Evolutionary conservation across 805 yeast species (phyloP), one percentile per base, ranked within the genome.

Genomic region (Saturnispora saitoi): DNA sequence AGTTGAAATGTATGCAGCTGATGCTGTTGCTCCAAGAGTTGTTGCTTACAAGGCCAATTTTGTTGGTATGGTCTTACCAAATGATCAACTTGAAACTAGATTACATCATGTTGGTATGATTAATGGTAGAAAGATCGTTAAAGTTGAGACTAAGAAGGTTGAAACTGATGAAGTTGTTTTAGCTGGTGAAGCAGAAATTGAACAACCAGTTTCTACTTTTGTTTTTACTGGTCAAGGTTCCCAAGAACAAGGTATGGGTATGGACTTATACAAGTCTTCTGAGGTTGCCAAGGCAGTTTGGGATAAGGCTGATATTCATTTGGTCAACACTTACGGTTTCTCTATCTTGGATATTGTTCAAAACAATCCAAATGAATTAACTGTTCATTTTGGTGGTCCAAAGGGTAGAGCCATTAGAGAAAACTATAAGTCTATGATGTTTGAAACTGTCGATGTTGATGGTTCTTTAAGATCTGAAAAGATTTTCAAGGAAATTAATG

Each of bases 161-260:
- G 88, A 83, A 60, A 83, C 91, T 51, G 90, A 80, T 50, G 78
- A 77, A 52, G 69, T 76, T 36, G 99, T 93, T 19, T 75, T 93
- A 59, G 67, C 76, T 47, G 99, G 98, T 71, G 95, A 88, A 73
- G 99, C 99, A 49, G 99, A 93, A 73, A 90, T 95, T 62, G 98
- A 93, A 60, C 99, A 93, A 73, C 99, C 99, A 31, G 85, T 83
- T 47, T 86, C 98, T 40, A 85, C 99, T 19, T 93, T 86, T 67
- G 95, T 93, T 50, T 93, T 95, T 73, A 93, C 99, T 56, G 99
- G 99, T 65, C 99, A 93, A 76, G 99, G 99, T 69, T 91, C 99
- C 52, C 99, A 93, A 72, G 99, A 95, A 70, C 99, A 95, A 75
- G 97, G 97, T 67, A 93, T 93, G 99, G 99, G 99, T 77, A 93